A percentile compares a stretch with the other conserved stretches of the same genome.
phyloP scores from a whole-genome alignment of 1,284 basidiomycete genomes.

The Clitocybe nebularis region DNA sequence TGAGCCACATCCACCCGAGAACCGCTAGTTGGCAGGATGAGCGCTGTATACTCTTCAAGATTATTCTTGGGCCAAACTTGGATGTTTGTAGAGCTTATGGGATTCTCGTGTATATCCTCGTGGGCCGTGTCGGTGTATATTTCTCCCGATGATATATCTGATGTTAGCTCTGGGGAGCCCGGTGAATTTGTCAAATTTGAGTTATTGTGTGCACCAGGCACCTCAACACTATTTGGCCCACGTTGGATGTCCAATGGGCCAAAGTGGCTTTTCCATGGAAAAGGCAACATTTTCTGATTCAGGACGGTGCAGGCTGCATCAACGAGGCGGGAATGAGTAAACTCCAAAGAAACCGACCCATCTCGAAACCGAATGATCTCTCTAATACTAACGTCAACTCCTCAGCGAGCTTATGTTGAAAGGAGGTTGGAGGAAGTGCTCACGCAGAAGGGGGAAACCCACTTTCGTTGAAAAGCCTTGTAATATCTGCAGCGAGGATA shows the following conservation, averaged over 20 bases:
- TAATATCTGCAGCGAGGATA: conserved; percentile 1
- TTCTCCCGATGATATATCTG: no score
- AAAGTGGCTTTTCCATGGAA: conserved; percentile 1
- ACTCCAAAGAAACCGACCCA: conserved; percentile 5
- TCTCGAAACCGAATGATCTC: conserved; percentile 6
- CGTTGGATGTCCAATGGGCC: background rate
- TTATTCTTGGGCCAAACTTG: background rate
- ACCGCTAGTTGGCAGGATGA: no score
- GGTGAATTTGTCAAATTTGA: background rate
- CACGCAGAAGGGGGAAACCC: background rate
- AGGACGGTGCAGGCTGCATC: conserved; percentile 5
- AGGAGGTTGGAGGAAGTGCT: background rate
- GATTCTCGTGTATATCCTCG: no score
- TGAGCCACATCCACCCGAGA: no score
- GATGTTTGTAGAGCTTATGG: background rate
- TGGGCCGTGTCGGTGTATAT: no score
- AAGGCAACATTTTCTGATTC: background rate
- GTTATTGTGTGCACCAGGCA: background rate
- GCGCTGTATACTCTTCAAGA: no score
- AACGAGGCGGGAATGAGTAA: conserved; percentile 2
- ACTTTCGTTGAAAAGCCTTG: background rate
- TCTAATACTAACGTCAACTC: conserved; percentile 1
- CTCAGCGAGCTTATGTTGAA: background rate
- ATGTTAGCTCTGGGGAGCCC: no score
- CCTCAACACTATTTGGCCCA: background rate